Evolutionary conservation across 495 filamentous ascomycete genomes (phyloP), one percentile per base, ranked within the genome.

Genomic region (Copromyces sp.): DNA sequence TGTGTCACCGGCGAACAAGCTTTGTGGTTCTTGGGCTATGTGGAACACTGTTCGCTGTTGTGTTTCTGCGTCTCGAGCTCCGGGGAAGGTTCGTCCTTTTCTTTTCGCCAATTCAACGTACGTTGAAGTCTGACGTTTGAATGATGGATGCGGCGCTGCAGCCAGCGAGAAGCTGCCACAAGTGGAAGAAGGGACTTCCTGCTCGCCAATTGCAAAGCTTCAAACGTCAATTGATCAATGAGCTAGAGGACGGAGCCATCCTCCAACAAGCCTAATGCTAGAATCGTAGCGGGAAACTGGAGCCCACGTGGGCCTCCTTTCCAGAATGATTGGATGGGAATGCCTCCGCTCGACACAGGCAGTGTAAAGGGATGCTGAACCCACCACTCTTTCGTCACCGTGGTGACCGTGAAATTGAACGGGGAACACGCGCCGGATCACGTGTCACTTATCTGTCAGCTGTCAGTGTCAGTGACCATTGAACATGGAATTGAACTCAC

Each of bases 181-280:
- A 65, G 69, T 59, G 47, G 47, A 29, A 61, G 12, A 32, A 32
- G 24, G 47, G 44, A 29, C 29, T 59, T 59, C 20, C 47, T 59
- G 47, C 47, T 59, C 47, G 47, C 47, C 47, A 59, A 59, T 59
- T 59, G 47, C 47, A 59, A 71, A 61, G 69, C 39, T 74, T 45
- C 47, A 70, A 75, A 68, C 32, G 59, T 61, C 76, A 77, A 80
- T 79, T 80, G 77, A 79, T 75, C 77, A 80, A 80, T 80, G 72
- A 76, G 0, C 24, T 24, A 24, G 71, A 73, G 71, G 42, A n/a
- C 17, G 35, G 69, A 71, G 44, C 70, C 16, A 35, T 38, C 53
- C 53, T 61, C 29, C 53, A 32, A 61, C 53, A 29, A 32, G 24
- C 53, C 53, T 61, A 12, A 61, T 61, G 53, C 53, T 32, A 24